A percentile compares a stretch with the other conserved stretches of the same genome.
These are phyloP conservation scores for Keithomyces neogunnii DNA, from an alignment of 2,329 filamentous ascomycete species.

Conservation along the genomic window DNA sequence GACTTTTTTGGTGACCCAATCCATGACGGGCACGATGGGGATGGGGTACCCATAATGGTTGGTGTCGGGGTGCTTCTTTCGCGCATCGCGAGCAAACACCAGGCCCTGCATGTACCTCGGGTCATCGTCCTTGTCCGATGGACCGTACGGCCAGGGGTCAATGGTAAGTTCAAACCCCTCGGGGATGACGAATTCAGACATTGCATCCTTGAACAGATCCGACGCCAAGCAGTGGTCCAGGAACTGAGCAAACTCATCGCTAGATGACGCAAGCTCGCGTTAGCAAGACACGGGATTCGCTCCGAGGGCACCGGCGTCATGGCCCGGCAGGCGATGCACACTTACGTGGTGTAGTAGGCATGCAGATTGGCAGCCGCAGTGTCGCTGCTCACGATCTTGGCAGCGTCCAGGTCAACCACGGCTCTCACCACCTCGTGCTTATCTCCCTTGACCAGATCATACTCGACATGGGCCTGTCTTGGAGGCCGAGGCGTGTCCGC, in stretches of 20 bases:
- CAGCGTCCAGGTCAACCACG: conserved; percentile 28
- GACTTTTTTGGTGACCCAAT: conserved; percentile 44
- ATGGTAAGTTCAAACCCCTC: conserved; percentile 34
- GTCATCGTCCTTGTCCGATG: conserved; percentile 29
- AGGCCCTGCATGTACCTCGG: conserved; percentile 41
- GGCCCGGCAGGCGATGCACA: not conserved
- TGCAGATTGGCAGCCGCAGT: conserved; percentile 20
- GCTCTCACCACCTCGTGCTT: conserved; percentile 25
- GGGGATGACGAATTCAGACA: conserved; percentile 37
- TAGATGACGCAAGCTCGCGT: conserved; percentile 8
- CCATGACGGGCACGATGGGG: conserved; percentile 51
- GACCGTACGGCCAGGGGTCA: conserved; percentile 61
- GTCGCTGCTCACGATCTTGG: conserved; percentile 19
- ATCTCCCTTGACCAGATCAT: conserved; percentile 28
- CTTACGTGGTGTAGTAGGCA: conserved; percentile 22
- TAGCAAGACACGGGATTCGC: not conserved
- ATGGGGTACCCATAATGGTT: conserved; percentile 57
- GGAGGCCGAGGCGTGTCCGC: conserved; percentile 33
- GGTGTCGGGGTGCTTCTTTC: conserved; percentile 40
- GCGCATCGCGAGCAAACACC: conserved; percentile 35
- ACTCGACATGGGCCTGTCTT: conserved; percentile 37
- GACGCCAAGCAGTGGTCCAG: conserved; percentile 32
- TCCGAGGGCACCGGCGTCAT: too few species aligned
- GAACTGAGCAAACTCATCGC: conserved; percentile 31
- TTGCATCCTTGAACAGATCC: conserved; percentile 35